Conservation (phyloP, 805 yeast species). For the Zygosaccharomyces pseudorouxii region DNA sequence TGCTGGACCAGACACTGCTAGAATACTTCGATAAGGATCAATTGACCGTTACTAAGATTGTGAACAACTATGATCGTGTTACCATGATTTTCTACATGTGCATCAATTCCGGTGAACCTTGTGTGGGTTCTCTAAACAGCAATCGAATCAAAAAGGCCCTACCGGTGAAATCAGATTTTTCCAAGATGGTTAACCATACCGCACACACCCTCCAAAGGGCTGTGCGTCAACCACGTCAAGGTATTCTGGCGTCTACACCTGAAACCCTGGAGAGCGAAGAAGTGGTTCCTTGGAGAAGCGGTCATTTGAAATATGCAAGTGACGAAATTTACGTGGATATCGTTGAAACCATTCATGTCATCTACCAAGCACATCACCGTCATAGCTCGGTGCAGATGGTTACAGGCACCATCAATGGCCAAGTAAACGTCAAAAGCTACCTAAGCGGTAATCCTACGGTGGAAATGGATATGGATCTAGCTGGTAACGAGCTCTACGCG, state of each 20-base stretch:
- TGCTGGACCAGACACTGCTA: slow-evolving; percentile 47
- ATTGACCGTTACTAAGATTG: slow-evolving; percentile 53
- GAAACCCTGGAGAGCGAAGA: slow-evolving; percentile 20
- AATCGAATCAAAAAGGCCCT: slow-evolving; percentile 62
- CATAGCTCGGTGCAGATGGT: slow-evolving; percentile 10
- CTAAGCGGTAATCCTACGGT: slow-evolving; percentile 77
- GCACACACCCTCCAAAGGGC: slow-evolving; percentile 28
- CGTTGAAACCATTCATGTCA: slow-evolving; percentile 57
- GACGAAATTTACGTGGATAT: slow-evolving; percentile 87
- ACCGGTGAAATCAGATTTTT: slow-evolving; percentile 43
- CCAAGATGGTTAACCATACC: slow-evolving; percentile 36
- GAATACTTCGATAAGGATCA: slow-evolving; percentile 55
- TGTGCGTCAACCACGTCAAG: slow-evolving; percentile 13
- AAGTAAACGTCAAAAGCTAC: slow-evolving; percentile 56
- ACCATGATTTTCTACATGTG: slow-evolving; percentile 69
- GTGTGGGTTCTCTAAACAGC: slow-evolving; percentile 55
- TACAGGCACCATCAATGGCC: slow-evolving; percentile 52
- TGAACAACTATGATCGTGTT: slow-evolving; percentile 65
- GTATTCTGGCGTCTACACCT: slow-evolving; percentile 1
- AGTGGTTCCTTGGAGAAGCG: slow-evolving; percentile 71
- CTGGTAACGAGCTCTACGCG: slow-evolving; percentile 45
- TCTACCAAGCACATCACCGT: slow-evolving; percentile 32
- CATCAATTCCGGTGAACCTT: slow-evolving; percentile 74
- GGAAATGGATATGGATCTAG: slow-evolving; percentile 48
- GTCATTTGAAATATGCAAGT: slow-evolving; percentile 63